Base-by-base conservation (phyloP, 306 rosid species). In the Pyrus communis region DNA sequence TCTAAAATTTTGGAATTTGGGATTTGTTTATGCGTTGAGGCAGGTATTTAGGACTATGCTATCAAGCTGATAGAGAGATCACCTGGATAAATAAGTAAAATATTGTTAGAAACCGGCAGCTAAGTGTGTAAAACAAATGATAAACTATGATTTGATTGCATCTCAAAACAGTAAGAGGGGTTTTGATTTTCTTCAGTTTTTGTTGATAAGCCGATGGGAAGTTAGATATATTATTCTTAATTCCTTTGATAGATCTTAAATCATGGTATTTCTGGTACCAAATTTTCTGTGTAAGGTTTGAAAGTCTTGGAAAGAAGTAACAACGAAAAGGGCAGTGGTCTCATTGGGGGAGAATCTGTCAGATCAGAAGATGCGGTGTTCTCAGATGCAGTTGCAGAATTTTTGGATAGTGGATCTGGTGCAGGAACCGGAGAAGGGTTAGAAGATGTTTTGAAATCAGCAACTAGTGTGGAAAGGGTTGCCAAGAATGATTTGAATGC, bases 321-420 rank as follows among this genome's bases (percentile, higher is more conserved):
- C 58, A 63, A 10, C 70, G 82, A 59, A 81, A 86, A 85, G 85
- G 81, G 81, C 40, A 76, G 51, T 52, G 76, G 62, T 65, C 82
- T 77, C 79, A 65, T 70, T 33, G 82, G 74, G 64, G 84, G 51
- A 27, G 81, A 72, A 68, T 11, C 82, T 1, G 76, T 52, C 49
- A 86, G 77, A 81, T 83, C 89, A 22, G 95, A 89, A 73, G 88
- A 87, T 71, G 95, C 87, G 11, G 82, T 90, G 35, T 95, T 73
- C 73, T 83, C 93, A 7, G 98, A 90, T 85, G 97, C 96, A 17
- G 91, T 67, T 64, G 79, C 91, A 0, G 97, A 92, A 38, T 95
- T 92, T 87, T 75, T 84, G 15, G 93, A 89, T 27, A 60, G 62
- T 27, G 84, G 83, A 78, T 35, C 30, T 22, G 81, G 61, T 54